Evolutionary conservation across 208 protist species (phyloP), one percentile per base, ranked within the genome.

Genomic region (Trypanosoma cruzi): DNA sequence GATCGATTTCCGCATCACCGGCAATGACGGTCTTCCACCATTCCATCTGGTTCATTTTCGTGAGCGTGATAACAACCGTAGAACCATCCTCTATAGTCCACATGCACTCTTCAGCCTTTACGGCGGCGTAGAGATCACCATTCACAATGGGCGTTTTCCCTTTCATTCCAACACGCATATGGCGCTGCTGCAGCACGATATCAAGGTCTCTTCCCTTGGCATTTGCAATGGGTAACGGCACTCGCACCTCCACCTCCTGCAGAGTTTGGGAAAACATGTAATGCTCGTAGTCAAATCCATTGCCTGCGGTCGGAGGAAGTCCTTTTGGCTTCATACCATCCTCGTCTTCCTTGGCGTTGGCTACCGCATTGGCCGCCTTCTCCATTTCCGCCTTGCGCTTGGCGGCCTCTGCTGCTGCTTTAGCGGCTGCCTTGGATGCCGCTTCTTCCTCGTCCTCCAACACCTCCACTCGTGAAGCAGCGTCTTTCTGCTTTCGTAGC

Each of bases 51-150:
- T 97, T 97, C 50, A 79, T 61, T 80, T 98, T 98, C 52, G 82
- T 83, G 20, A 98, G 89, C 50, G 86, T 90, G 20, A 98, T 29
- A 28, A 96, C 88, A 5, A 97, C 85, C 8, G 83, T 82, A 48
- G 68, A 71, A 53, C 94, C 90, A 54, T 98, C 93, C 64, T 97
- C 95, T 57, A 98, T 90, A 36, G 92, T 96, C 93, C 95, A 98
- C 84, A 96, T 93, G 77, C 79, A 90, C 49, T 97, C 95, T 44
- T 95, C 90, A 1, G 80, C 66, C 49, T 86, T 90, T 44, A 98
- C 82, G 44, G 62, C 66, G 22, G 66, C 79, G 63, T 66, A 87
- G 28, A 98, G 84, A 14, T 93, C 85, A n/a, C 90, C 93, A 68
- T 97, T 82, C 4, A 98, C 66, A 57, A 98, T 79, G 3, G 90